Percentiles rank a stretch among this genome's conserved stretches.
Evolutionary conservation across 306 rosid genomes (phyloP).

Genomic region (Biancaea sappan): DNA sequence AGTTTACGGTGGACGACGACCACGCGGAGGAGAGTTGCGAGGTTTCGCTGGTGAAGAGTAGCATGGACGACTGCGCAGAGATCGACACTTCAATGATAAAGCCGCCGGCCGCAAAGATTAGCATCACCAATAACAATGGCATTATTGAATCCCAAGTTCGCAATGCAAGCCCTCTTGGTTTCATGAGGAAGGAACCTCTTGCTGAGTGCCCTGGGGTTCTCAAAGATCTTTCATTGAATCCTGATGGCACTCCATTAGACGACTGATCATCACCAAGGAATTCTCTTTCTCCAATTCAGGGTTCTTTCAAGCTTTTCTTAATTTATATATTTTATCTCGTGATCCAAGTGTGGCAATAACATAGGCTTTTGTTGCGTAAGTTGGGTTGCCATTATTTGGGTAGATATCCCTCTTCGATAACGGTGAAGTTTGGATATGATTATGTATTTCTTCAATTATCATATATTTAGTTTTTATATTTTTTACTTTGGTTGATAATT

Average conservation of each 20-base stretch:
- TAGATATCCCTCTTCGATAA: too few species aligned
- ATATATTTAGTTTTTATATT: too few species aligned
- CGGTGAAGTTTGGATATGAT: too few species aligned
- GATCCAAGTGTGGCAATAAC: too few species aligned
- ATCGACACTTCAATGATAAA: constrained; percentile 23
- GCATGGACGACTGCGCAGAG: constrained; percentile 38
- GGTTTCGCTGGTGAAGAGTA: constrained; percentile 47
- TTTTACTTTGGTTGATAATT: too few species aligned
- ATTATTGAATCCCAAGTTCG: constrained; percentile 41
- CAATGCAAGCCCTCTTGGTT: constrained; percentile 60
- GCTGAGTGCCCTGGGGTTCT: constrained; percentile 44
- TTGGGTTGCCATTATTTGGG: too few species aligned
- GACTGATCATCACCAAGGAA: too few species aligned
- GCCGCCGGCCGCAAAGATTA: constrained; percentile 43
- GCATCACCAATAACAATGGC: constrained; percentile 57
- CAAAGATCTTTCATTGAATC: constrained; percentile 48
- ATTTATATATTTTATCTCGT: too few species aligned
- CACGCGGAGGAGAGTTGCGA: constrained; percentile 65
- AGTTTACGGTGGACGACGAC: constrained; percentile 50
- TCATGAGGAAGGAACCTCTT: constrained; percentile 41
- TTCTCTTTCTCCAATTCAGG: too few species aligned
- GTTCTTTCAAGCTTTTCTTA: too few species aligned
- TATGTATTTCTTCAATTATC: too few species aligned
- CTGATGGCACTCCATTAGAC: neutral
- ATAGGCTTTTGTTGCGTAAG: too few species aligned